Evolutionary conservation across 2,329 filamentous ascomycete species (phyloP).

Genomic region (Aspergillus uvarum): DNA sequence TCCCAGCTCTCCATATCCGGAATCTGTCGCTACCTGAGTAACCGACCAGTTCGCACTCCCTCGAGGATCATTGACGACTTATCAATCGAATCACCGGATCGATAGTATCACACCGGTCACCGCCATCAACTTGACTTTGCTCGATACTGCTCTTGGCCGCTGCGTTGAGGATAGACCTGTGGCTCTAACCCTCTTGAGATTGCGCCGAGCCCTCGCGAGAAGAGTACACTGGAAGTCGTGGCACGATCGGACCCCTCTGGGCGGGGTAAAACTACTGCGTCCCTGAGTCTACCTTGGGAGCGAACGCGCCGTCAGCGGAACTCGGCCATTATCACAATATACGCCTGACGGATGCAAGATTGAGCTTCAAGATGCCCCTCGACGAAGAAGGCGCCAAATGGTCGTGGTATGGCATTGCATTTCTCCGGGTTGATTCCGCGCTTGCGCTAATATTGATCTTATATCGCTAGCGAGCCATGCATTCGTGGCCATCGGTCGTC

Average conservation of each 20-base stretch:
- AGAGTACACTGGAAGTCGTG: background rate
- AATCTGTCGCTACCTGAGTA: background rate
- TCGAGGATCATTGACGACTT: background rate
- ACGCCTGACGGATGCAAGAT: background rate
- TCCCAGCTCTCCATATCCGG: background rate
- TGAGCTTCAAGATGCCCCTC: conserved; percentile 38
- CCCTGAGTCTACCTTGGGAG: background rate
- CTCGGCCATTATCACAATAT: background rate
- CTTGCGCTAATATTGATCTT: background rate
- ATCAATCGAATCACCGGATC: background rate
- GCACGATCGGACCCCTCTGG: conserved; percentile 6
- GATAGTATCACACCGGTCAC: background rate
- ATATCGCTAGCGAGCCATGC: conserved; percentile 44
- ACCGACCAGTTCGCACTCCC: background rate
- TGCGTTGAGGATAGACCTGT: background rate
- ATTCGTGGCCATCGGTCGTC: conserved; percentile 51
- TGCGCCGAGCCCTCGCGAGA: background rate
- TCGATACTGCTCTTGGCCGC: background rate
- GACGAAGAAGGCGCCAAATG: conserved; percentile 48
- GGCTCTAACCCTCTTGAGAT: background rate
- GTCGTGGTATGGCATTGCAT: conserved; percentile 41
- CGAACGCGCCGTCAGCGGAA: background rate
- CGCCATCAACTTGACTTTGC: background rate
- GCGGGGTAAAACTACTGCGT: conserved; percentile 1
- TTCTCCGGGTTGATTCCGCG: no score